Conservation (phyloP, 441 rosid genomes). For the Macaranga tanarius region DNA sequence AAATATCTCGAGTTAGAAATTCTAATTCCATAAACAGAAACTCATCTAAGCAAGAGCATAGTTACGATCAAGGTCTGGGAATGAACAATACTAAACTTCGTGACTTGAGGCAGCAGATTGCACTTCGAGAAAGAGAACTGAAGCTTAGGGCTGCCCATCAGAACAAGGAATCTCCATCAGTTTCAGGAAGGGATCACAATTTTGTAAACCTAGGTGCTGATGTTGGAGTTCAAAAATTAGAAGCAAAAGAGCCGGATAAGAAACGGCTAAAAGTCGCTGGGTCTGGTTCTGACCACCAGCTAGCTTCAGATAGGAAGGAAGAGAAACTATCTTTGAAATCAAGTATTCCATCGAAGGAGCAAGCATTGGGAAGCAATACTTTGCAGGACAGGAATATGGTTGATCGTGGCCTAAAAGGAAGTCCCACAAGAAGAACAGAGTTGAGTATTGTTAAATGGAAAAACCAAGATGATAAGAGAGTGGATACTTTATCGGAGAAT, state of each 20-base stretch:
- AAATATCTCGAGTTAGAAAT: constrained; percentile 40
- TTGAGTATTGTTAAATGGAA: constrained; percentile 33
- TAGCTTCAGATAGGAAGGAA: constrained; percentile 30
- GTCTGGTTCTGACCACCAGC: constrained; percentile 36
- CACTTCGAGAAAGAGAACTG: constrained; percentile 73
- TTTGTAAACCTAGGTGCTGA: constrained; percentile 32
- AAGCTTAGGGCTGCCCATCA: constrained; percentile 68
- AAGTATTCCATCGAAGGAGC: constrained; percentile 33
- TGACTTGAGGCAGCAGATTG: constrained; percentile 94
- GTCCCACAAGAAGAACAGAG: constrained; percentile 36
- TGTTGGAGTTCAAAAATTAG: constrained; percentile 39
- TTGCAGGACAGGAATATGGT: constrained; percentile 26
- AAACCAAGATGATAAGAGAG: constrained; percentile 40
- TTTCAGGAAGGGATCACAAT: constrained; percentile 28
- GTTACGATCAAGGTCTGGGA: constrained; percentile 42
- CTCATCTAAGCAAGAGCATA: constrained; percentile 42
- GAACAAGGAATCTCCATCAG: constrained; percentile 47
- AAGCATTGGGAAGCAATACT: constrained; percentile 28
- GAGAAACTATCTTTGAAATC: constrained; percentile 37
- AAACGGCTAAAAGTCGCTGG: constrained; percentile 58
- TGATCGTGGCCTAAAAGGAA: constrained; percentile 35
- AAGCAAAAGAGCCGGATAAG: constrained; percentile 53
- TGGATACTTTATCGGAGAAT: constrained; percentile 35
- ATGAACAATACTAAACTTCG: constrained; percentile 51
- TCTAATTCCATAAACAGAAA: constrained; percentile 36